These are phyloP conservation scores for Periconia sp. DNA, from an alignment of 2,329 filamentous ascomycete species.

Conservation along the genomic window DNA sequence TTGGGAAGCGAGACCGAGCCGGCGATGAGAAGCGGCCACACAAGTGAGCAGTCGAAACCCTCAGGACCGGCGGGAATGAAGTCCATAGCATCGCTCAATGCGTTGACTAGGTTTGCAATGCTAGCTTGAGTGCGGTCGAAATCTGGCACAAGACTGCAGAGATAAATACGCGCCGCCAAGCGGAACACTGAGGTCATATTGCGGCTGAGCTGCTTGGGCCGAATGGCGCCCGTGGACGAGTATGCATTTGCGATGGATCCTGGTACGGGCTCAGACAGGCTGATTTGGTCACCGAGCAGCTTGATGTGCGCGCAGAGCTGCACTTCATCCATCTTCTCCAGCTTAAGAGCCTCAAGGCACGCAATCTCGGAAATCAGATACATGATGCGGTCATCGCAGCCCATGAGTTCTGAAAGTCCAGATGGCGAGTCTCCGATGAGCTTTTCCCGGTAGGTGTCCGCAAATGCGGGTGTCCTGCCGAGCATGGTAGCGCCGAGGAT, in stretches of 20 bases:
- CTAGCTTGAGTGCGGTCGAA: slow-evolving; percentile 77
- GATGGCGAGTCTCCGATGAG: slow-evolving; percentile 71
- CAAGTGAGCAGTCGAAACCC: slow-evolving; percentile 88
- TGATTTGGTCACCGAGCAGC: slow-evolving; percentile 85
- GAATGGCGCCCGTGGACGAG: slow-evolving; percentile 72
- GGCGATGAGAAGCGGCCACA: slow-evolving; percentile 91
- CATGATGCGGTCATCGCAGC: slow-evolving; percentile 96
- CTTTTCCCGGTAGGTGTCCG: slow-evolving; percentile 95
- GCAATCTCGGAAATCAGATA: slow-evolving; percentile 97
- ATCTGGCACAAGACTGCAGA: slow-evolving; percentile 93
- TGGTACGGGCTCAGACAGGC: slow-evolving; percentile 71
- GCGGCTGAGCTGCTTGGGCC: slow-evolving; percentile 80
- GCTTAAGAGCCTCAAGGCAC: slow-evolving; percentile 89
- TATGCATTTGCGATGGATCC: slow-evolving; percentile 58
- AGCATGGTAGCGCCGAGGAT: slow-evolving; percentile 94
- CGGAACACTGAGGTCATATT: slow-evolving; percentile 94
- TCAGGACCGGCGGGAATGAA: slow-evolving; percentile 80
- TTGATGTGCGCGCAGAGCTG: slow-evolving; percentile 88
- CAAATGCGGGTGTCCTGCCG: slow-evolving; percentile 83
- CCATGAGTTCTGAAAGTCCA: slow-evolving; percentile 92
- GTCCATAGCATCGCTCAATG: slow-evolving; percentile 76
- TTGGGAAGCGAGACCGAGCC: slow-evolving; percentile 76
- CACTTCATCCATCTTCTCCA: slow-evolving; percentile 78
- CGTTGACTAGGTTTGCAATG: slow-evolving; percentile 77
- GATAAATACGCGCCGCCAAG: slow-evolving; percentile 89